Evolutionary conservation across 2,329 filamentous ascomycete genomes (phyloP).

Genomic region (Immersiporthe knoxdaviesiana): DNA sequence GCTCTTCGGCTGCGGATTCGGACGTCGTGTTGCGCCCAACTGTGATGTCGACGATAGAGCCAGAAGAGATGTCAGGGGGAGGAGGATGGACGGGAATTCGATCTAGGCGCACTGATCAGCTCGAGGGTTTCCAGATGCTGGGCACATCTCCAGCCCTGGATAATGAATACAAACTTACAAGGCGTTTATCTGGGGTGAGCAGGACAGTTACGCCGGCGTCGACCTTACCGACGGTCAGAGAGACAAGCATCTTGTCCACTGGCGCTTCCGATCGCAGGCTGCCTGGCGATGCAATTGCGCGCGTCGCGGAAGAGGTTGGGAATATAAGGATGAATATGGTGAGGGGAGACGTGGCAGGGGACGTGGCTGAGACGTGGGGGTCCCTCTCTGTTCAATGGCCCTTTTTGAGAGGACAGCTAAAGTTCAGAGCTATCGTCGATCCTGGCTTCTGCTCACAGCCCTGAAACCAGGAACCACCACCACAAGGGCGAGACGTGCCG

Average conservation of each 20-base stretch:
- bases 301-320: too few species aligned
- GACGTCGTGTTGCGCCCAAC: slow-evolving; percentile 84
- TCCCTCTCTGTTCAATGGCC: neutral
- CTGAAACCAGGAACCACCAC: slow-evolving; percentile 26
- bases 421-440: slow-evolving; percentile 4
- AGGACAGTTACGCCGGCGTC: slow-evolving; percentile 98
- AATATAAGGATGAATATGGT: too few species aligned
- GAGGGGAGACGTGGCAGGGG: neutral
- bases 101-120: slow-evolving; percentile 63
- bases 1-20: slow-evolving; percentile 72
- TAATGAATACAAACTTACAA: slow-evolving; percentile 73
- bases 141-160: neutral
- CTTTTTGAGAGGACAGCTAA: neutral
- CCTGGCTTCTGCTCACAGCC: slow-evolving; percentile 13
- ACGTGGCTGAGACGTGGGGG: neutral
- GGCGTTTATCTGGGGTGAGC: slow-evolving; percentile 92
- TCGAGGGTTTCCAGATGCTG: neutral
- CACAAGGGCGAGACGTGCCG: neutral
- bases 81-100: slow-evolving; percentile 96
- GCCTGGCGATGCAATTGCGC: neutral
- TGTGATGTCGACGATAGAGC: slow-evolving; percentile 97
- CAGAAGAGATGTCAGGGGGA: slow-evolving; percentile 91
- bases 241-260: slow-evolving; percentile 78
- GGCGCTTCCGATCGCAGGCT: neutral
- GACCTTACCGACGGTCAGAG: slow-evolving; percentile 97